phyloP scores from a whole-genome alignment of 352 stramenopile species.

The Blastocystis sp. region DNA sequence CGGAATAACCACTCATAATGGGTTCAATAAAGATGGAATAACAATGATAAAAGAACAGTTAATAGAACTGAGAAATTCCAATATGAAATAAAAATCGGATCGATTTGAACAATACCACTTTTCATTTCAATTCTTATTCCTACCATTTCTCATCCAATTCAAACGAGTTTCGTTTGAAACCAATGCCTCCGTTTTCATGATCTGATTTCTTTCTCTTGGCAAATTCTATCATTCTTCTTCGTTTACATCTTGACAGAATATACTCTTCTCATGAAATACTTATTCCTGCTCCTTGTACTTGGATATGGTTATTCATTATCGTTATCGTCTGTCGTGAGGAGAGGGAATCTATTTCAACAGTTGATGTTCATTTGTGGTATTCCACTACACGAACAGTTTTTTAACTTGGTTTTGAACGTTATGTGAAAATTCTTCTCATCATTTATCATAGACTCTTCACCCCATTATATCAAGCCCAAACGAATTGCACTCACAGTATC shows the following conservation, averaged over 20 bases:
- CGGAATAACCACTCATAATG: too few relatives aligned
- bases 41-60: too few relatives aligned
- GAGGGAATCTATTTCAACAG: conserved; percentile 54
- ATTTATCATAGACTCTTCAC: conserved; percentile 23
- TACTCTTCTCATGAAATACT: neutral
- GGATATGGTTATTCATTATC: neutral
- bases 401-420: neutral
- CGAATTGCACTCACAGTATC: conserved; percentile 28
- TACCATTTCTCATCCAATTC: too few relatives aligned
- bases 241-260: neutral
- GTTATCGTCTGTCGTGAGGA: neutral
- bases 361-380: conserved; percentile 35
- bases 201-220: too few relatives aligned
- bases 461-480: neutral
- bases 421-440: neutral
- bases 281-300: neutral
- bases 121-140: too few relatives aligned
- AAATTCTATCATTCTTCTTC: neutral
- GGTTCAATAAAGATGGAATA: too few relatives aligned
- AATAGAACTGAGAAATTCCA: too few relatives aligned
- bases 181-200: too few relatives aligned
- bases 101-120: too few relatives aligned
- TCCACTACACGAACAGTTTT: conserved; percentile 29
- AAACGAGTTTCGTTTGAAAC: too few relatives aligned
- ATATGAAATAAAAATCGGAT: too few relatives aligned